phyloP scores from a whole-genome alignment of 1,284 basidiomycete genomes.

The Pulveroboletus sp. region DNA sequence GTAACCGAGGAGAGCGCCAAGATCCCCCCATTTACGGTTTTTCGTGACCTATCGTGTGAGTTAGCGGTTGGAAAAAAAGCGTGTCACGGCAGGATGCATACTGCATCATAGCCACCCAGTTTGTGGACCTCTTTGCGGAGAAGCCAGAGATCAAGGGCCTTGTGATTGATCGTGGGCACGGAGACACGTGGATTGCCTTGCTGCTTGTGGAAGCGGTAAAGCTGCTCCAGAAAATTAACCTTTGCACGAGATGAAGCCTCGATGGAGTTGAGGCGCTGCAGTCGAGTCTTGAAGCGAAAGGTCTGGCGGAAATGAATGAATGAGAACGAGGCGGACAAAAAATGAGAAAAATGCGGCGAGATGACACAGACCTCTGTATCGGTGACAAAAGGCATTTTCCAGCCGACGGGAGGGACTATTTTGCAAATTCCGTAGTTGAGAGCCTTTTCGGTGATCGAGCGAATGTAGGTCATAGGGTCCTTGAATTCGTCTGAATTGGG shows the following conservation, averaged over 20 bases:
- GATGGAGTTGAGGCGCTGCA: conserved; percentile 95
- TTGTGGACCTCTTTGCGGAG: conserved; percentile 90
- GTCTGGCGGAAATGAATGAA: conserved; percentile 49
- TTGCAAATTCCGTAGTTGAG: conserved; percentile 92
- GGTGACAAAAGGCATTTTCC: conserved; percentile 97
- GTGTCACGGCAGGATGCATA: conserved; percentile 43
- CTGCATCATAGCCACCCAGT: conserved; percentile 84
- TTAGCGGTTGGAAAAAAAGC: conserved; percentile 29
- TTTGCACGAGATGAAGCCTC: conserved; percentile 97
- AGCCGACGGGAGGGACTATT: conserved; percentile 89
- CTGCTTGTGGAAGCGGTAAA: conserved; percentile 91
- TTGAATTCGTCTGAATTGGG: conserved; percentile 90
- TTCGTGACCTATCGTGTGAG: conserved; percentile 61
- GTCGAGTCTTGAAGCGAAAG: conserved; percentile 93
- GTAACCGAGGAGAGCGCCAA: conserved; percentile 83
- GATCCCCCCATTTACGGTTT: conserved; percentile 83
- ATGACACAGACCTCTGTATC: conserved; percentile 75
- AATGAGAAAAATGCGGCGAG: conserved; percentile 33
- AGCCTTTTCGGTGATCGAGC: conserved; percentile 77
- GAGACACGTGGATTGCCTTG: conserved; percentile 85
- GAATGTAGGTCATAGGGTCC: conserved; percentile 96
- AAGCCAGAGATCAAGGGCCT: conserved; percentile 90
- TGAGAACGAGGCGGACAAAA: conserved; percentile 24
- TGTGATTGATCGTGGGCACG: conserved; percentile 91
- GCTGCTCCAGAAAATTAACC: conserved; percentile 95